These are phyloP conservation scores for Sicyos baderoa DNA, from an alignment of 306 rosid genomes.

Conservation along the genomic window DNA sequence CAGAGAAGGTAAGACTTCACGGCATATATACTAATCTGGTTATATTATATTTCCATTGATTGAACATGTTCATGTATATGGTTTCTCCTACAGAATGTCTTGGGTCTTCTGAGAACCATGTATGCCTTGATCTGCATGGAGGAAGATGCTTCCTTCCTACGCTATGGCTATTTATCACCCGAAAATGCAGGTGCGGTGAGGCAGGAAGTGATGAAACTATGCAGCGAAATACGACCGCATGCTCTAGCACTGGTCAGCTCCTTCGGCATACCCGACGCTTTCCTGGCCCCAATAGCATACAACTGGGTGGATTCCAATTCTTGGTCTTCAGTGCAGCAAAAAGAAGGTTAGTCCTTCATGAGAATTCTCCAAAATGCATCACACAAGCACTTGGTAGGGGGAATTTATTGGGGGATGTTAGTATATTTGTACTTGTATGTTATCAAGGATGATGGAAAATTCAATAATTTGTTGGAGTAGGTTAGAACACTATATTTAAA, in stretches of 20 bases:
- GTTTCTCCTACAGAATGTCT: constrained; percentile 41
- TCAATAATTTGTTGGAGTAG: too few relatives aligned
- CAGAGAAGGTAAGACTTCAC: constrained; percentile 48
- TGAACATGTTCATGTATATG: too few relatives aligned
- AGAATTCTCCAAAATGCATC: too few relatives aligned
- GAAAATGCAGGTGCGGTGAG: constrained; percentile 55
- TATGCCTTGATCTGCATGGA: constrained; percentile 70
- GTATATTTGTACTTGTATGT: too few relatives aligned
- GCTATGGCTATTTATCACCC: constrained; percentile 57
- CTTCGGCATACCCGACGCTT: constrained; percentile 87
- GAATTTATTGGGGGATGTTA: too few relatives aligned
- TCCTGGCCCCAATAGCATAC: constrained; percentile 75
- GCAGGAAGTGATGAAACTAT: constrained; percentile 66
- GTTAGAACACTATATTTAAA: too few relatives aligned
- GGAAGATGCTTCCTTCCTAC: constrained; percentile 75
- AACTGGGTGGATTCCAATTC: constrained; percentile 79
- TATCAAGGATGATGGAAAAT: too few relatives aligned
- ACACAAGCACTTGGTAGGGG: too few relatives aligned
- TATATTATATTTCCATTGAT: neutral
- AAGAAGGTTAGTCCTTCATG: constrained; percentile 13
- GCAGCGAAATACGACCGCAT: constrained; percentile 63
- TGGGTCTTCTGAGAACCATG: constrained; percentile 60
- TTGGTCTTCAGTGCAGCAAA: constrained; percentile 55
- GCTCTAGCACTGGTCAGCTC: constrained; percentile 85
- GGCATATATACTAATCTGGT: neutral